Evolutionary conservation across 1,284 basidiomycete genomes (phyloP).

Genomic region (Microbotryum silenes-acaulis): DNA sequence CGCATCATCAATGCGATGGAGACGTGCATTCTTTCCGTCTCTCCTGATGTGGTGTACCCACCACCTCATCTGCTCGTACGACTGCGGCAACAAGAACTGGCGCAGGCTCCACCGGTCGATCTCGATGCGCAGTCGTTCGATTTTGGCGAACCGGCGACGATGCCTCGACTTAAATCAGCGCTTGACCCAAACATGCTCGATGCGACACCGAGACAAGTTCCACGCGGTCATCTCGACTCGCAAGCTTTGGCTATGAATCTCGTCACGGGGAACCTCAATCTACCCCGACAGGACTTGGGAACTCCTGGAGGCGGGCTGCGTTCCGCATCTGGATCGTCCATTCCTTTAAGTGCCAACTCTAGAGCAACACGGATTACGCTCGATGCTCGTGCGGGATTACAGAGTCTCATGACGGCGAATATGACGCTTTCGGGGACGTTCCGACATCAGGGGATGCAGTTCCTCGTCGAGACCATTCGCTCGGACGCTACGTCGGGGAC

Average conservation of each 20-base stretch:
- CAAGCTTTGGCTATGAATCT: constrained; percentile 7
- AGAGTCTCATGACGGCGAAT: constrained; percentile 25
- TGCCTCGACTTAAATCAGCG: too few relatives aligned
- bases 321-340: background rate
- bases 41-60: constrained; percentile 25
- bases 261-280: background rate
- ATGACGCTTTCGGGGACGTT: constrained; percentile 15
- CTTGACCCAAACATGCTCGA: too few relatives aligned
- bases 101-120: background rate
- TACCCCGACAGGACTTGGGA: background rate
- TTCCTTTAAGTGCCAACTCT: background rate
- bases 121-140: background rate
- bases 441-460: constrained; percentile 29
- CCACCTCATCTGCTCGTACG: constrained; percentile 28
- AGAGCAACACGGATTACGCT: constrained; percentile 16
- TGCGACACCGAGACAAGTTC: too few relatives aligned
- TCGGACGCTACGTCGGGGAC: background rate
- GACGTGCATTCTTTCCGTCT: constrained; percentile 17
- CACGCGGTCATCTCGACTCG: background rate
- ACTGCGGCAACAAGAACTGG: constrained; percentile 27
- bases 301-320: background rate
- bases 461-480: constrained; percentile 19
- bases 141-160: background rate
- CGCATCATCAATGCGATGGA: constrained; percentile 25
- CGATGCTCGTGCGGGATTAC: constrained; percentile 16